These are phyloP conservation scores for Salvia splendens DNA, from an alignment of 257 asterid genomes.

Conservation along the genomic window DNA sequence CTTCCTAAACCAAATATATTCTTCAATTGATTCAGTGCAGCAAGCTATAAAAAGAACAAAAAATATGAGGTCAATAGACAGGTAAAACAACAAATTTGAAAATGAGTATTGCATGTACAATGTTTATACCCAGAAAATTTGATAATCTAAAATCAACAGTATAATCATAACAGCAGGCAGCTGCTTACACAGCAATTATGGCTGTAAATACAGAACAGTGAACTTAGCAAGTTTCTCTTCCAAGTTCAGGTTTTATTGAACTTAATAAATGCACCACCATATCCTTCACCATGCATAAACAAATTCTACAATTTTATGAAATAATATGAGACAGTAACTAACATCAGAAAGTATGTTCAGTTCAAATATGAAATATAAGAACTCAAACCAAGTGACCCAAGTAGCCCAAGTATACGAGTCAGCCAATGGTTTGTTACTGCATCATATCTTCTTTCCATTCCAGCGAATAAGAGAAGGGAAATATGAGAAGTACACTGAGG, in stretches of 20 bases:
- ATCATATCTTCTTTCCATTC: not conserved
- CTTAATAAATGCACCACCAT: conserved; percentile 5
- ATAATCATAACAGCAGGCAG: conserved; percentile 16
- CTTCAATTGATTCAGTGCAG: conserved; percentile 78
- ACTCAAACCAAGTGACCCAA: conserved; percentile 5
- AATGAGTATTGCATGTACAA: conserved; percentile 12
- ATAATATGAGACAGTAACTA: not conserved
- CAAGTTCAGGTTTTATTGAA: conserved; percentile 2
- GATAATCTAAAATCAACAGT: not conserved
- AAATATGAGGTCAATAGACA: conserved; percentile 28
- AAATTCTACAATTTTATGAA: not conserved
- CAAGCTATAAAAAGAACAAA: conserved; percentile 60
- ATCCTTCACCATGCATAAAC: not conserved
- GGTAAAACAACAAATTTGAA: not conserved
- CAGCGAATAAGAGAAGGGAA: not conserved
- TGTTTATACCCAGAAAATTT: conserved; percentile 2
- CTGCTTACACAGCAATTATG: conserved; percentile 15
- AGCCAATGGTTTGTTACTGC: not conserved
- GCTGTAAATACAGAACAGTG: conserved; percentile 6
- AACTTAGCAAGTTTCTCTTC: not conserved
- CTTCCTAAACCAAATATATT: conserved; percentile 90
- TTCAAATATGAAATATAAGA: not conserved
- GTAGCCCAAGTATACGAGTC: conserved; percentile 1
- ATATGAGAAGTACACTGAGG: not conserved
- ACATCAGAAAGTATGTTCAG: not conserved